Evolutionary conservation across 1,284 basidiomycete genomes (phyloP), one percentile per base, ranked within the genome.

Genomic region (Boletus albobrunnescens): DNA sequence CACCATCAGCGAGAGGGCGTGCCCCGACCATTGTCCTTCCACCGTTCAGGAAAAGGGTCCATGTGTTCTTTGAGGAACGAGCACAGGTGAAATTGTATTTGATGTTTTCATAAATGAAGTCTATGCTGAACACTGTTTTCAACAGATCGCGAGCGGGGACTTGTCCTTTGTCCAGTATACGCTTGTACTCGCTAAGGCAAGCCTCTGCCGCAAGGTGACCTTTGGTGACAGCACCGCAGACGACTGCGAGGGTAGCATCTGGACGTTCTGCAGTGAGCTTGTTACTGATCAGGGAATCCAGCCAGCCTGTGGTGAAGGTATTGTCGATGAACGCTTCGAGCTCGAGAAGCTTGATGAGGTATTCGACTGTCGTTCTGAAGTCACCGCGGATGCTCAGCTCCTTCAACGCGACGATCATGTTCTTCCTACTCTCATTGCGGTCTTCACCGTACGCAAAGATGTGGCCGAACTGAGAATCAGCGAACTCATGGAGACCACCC

Each of bases 371-470:
- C 19, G 94, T 98, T 53, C 96, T 77, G 78, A 99, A 99, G 69
- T 99, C 96, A 53, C 96, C 96, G 60, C 96, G 93, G 65, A 99
- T 99, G 66, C 91, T 94, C 52, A 99, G 75, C 70, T 99, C 96
- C 76, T 99, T 99, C 60, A 99, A 76, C 14, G 96, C 95, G 60
- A 99, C 90, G 55, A 99, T 94, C 95, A 99, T 99, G 67, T 98
- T 97, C 79, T 99, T 99, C 61, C 96, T 74, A 60, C 90, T 91
- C 71, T 99, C 95, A 53, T 82, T 77, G 58, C 96, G 90, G 68
- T 99, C 94, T 69, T 95, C 90, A 49, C 96, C 96, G 64, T 98
- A 99, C 24, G 96, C 95, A 62, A 99, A 99, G 66, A 99, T 96
- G 68, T 99, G 96, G 46, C 96, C 96, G 66, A 99, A 99, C 63